Conservation (phyloP, 371 early-diverging fungal species). For the Rhizopus arrhizus region DNA sequence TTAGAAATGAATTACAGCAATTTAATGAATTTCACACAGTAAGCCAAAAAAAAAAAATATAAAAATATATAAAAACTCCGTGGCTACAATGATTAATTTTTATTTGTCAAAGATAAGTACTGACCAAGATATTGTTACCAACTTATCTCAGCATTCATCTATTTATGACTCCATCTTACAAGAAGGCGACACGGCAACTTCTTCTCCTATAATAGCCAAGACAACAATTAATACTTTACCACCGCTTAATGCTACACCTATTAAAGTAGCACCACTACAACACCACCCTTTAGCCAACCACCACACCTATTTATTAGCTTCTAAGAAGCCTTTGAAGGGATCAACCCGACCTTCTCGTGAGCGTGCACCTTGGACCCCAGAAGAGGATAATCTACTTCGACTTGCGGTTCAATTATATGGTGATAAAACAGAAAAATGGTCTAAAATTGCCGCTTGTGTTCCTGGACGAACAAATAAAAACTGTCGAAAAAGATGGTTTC, state of each 20-base stretch:
- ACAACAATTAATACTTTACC: constrained; percentile 10
- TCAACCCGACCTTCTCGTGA: constrained; percentile 24
- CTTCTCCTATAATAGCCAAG: constrained; percentile 2
- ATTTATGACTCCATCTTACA: not conserved
- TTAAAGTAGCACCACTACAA: constrained; percentile 23
- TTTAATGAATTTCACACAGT: constrained; percentile 1
- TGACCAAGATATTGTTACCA: constrained; percentile 23
- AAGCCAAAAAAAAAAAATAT: constrained; percentile 2
- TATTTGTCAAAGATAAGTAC: constrained; percentile 11
- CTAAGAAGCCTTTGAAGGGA: constrained; percentile 21
- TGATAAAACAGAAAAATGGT: constrained; percentile 82
- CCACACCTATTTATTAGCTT: constrained; percentile 26
- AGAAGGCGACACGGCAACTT: not conserved
- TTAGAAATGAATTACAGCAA: not conserved
- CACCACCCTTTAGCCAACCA: constrained; percentile 19
- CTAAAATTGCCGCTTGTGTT: constrained; percentile 78
- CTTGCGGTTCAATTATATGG: constrained; percentile 75
- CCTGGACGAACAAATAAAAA: constrained; percentile 83
- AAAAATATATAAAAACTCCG: not conserved
- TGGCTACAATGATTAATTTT: constrained; percentile 2
- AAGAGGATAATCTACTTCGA: constrained; percentile 72
- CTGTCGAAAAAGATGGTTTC: constrained; percentile 83
- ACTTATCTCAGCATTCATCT: constrained; percentile 3
- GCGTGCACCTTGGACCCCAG: constrained; percentile 69
- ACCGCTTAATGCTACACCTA: constrained; percentile 27